Evolutionary conservation across 768 basidiomycete species (phyloP).

Genomic region (Epithele typhae): DNA sequence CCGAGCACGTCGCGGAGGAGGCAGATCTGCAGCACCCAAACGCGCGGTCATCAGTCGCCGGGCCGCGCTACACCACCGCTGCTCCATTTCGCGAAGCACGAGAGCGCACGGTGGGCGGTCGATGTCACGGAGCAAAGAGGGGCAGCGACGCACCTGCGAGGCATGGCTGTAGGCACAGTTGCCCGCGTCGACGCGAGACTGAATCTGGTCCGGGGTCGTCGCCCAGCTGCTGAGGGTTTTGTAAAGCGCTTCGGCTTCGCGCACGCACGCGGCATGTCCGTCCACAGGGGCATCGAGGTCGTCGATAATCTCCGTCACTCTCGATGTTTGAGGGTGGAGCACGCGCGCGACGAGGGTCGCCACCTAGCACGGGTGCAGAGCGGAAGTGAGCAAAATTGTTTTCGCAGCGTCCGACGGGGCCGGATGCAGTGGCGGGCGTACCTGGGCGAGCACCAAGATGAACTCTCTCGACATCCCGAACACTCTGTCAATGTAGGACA

Average conservation of each 20-base stretch:
- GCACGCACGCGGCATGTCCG: constrained; percentile 14
- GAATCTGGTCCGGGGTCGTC: constrained; percentile 20
- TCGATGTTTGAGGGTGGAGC: constrained; percentile 7
- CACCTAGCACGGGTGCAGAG: constrained; percentile 7
- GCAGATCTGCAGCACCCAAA: constrained; percentile 22
- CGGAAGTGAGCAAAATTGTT: no score
- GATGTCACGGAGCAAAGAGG: neutral
- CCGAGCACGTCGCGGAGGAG: constrained; percentile 31
- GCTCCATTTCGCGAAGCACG: constrained; percentile 7
- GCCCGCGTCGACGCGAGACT: constrained; percentile 28
- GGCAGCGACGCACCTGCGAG: constrained; percentile 33
- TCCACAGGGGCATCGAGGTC: constrained; percentile 11
- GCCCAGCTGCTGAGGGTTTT: constrained; percentile 23
- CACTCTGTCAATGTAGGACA: constrained; percentile 40
- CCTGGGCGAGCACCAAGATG: constrained; percentile 26
- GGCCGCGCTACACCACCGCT: neutral
- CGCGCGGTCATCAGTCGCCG: neutral
- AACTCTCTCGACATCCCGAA: constrained; percentile 36
- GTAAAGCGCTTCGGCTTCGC: constrained; percentile 22
- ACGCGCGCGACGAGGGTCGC: constrained; percentile 21
- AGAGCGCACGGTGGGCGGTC: no score
- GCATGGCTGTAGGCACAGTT: constrained; percentile 33
- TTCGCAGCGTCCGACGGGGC: no score
- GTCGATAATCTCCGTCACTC: constrained; percentile 15
- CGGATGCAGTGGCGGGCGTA: constrained; percentile 11